Evolutionary conservation across 148 eudicot genomes (phyloP), one percentile per base, ranked within the genome.

Genomic region (Simmondsia chinensis): DNA sequence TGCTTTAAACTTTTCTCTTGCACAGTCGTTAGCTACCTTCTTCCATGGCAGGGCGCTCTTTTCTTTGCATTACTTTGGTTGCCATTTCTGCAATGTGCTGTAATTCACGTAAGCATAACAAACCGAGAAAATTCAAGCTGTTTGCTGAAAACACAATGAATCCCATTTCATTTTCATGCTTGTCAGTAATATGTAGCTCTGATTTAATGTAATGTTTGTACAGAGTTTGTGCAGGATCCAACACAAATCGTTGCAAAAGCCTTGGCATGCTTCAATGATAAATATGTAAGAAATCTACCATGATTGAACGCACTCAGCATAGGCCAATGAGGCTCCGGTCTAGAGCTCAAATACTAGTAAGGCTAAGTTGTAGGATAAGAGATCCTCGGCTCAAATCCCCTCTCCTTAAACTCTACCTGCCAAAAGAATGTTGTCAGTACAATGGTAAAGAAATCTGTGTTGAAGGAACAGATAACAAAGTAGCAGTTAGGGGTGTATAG

Each of bases 211-310:
- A 16, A 11, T 14, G 17, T 43, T 9, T 54, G 3, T 36, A 47
- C 70, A 63, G 73, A 63, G 0, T 44, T 42, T 30, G 71, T 71
- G 27, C 68, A 64, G 38, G 35, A 41, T 58, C 58, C 74, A 22
- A 65, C 31, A 6, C 65, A 43, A 39, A 5, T 48, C 30, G 4
- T 60, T 27, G 36, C 40, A 19, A 59, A 51, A 46, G 73, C 68
- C 23, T 31, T 60, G 29, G 55, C 51, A 45, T 75, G 82, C 64
- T 75, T 75, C 56, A 60, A 52, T 53, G 54, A 59, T 20, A 59
- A 71, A 12, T 17, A 50, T 39, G 81, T 66, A 53, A 63, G 81
- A 39, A 23, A 18, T 14, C 21, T 6, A 33, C n/a, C 13, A 24
- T 23, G 13, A 23, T 16, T 33, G 16, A 23, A 15, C 17, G 20